These are phyloP conservation scores for Fraxinus anomala DNA, from an alignment of 257 asterid species.

Conservation along the genomic window DNA sequence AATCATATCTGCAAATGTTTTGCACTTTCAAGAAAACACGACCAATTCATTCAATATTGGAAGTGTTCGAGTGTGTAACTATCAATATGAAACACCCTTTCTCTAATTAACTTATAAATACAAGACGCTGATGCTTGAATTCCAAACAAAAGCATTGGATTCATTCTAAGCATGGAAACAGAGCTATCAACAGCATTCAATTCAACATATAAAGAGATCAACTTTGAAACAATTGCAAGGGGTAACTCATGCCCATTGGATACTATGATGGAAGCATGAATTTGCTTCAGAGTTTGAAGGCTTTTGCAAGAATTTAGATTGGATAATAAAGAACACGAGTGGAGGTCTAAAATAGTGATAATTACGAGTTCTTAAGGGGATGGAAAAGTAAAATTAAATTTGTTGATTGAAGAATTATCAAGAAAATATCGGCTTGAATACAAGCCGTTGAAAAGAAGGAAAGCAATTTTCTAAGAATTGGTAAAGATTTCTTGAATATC, in stretches of 20 bases:
- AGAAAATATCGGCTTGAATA: not conserved
- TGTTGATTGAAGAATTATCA: not conserved
- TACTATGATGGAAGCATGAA: conserved; percentile 39
- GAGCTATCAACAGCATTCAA: conserved; percentile 23
- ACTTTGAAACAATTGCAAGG: no score
- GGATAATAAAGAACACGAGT: not conserved
- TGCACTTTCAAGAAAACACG: conserved; percentile 16
- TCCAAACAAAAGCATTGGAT: conserved; percentile 39
- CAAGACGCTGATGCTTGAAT: conserved; percentile 34
- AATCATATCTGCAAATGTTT: conserved; percentile 31
- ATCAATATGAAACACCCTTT: conserved; percentile 40
- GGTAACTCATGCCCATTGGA: conserved; percentile 24
- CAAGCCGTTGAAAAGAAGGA: conserved; percentile 28
- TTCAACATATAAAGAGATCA: no score
- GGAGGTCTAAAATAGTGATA: conserved; percentile 9
- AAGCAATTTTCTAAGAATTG: conserved; percentile 25
- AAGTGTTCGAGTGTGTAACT: conserved; percentile 36
- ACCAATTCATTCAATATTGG: conserved; percentile 37
- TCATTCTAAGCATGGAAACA: conserved; percentile 30
- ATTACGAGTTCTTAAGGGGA: conserved; percentile 26
- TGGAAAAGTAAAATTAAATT: conserved; percentile 18
- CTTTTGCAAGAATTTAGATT: no score
- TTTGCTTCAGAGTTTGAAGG: not conserved
- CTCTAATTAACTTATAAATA: conserved; percentile 43
- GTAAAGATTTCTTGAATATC: not conserved